Conservation (phyloP, 345 rosid genomes). For the Leavenworthia alabamica region DNA sequence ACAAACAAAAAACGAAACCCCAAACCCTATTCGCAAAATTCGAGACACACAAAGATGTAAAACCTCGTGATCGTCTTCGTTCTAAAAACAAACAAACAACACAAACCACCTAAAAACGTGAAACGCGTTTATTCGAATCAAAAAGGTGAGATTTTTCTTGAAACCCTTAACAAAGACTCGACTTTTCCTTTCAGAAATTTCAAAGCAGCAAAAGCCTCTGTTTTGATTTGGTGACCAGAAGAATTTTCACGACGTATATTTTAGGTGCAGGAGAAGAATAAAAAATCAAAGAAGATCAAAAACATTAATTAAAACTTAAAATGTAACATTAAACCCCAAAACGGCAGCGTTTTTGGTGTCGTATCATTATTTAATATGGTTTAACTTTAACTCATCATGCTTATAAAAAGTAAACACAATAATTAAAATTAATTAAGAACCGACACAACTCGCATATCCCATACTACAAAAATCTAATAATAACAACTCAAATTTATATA, state of each 20-base stretch:
- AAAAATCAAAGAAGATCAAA: background rate
- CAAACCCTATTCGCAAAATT: background rate
- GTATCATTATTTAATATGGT: too few relatives aligned
- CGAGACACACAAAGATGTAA: background rate
- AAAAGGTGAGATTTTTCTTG: background rate
- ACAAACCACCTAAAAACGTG: slow-evolving; percentile 2
- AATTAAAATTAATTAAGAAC: too few relatives aligned
- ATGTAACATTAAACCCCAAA: too few relatives aligned
- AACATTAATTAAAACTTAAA: too few relatives aligned
- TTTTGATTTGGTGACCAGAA: slow-evolving; percentile 8
- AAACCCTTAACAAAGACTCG: background rate
- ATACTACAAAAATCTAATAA: too few relatives aligned
- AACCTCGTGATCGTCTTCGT: slow-evolving; percentile 29
- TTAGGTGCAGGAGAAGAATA: background rate
- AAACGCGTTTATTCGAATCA: background rate
- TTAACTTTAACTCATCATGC: too few relatives aligned
- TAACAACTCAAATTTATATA: too few relatives aligned
- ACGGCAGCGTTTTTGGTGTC: too few relatives aligned
- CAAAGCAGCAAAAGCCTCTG: slow-evolving; percentile 2
- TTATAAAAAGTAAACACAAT: too few relatives aligned
- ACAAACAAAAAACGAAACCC: slow-evolving; percentile 2
- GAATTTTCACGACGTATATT: slow-evolving; percentile 4
- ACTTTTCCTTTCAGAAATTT: background rate
- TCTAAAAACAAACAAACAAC: background rate
- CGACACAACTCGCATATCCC: too few relatives aligned